Percentiles rank a stretch among this genome's conserved stretches.
Evolutionary conservation across 169 alveolate species (phyloP).

Genomic region (Cryptosporidium viatorum): DNA sequence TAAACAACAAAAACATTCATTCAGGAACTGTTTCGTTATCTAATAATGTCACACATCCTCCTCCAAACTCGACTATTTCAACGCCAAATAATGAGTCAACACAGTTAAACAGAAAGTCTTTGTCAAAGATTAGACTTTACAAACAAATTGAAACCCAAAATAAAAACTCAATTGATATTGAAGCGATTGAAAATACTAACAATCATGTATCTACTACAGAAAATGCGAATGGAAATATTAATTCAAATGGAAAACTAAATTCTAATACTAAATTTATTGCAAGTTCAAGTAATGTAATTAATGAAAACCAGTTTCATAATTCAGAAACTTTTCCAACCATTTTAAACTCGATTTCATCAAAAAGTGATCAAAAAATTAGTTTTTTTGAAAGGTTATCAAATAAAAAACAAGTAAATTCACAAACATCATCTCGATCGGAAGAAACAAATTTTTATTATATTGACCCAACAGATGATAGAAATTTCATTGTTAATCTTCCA

Average conservation of each 20-base stretch:
- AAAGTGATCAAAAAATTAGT: constrained; percentile 1
- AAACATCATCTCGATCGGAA: neutral
- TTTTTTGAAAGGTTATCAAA: constrained; percentile 40
- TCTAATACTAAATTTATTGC: neutral
- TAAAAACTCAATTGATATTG: constrained; percentile 6
- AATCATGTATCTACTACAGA: neutral
- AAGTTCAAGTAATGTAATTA: neutral
- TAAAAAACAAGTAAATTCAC: neutral
- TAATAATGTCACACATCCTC: neutral
- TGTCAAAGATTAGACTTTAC: neutral
- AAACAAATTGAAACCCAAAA: neutral
- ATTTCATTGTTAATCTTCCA: constrained; percentile 22
- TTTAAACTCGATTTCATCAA: constrained; percentile 26
- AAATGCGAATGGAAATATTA: neutral
- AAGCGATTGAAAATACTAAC: neutral
- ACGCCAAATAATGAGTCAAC: neutral
- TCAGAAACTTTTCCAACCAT: constrained; percentile 40
- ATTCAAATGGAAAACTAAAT: neutral
- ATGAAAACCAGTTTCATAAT: neutral
- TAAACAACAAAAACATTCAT: neutral
- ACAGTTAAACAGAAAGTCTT: neutral
- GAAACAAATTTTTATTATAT: neutral
- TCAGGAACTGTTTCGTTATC: neutral
- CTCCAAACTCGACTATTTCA: constrained; percentile 12
- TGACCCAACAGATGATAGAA: constrained; percentile 5